Conservation (phyloP, 2,329 filamentous ascomycete species). For the Aureobasidium sp. region DNA sequence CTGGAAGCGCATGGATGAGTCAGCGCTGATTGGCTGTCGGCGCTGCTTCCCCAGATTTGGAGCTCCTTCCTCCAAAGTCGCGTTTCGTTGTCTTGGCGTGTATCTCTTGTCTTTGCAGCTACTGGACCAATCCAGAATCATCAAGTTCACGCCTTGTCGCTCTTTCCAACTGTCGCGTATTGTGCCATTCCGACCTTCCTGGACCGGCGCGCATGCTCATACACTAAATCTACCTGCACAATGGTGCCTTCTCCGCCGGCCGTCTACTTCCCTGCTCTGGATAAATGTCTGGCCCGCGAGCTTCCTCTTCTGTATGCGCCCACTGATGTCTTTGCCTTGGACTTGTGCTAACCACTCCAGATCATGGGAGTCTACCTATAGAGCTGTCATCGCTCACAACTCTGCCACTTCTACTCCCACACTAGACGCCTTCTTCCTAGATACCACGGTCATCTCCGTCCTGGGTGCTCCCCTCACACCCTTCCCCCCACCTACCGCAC, state of each 20-base stretch:
- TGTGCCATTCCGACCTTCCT: background rate
- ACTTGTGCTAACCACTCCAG: constrained; percentile 38
- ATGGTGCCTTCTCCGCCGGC: constrained; percentile 14
- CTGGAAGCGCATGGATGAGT: background rate
- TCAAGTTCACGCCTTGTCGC: background rate
- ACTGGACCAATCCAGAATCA: background rate
- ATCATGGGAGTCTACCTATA: constrained; percentile 50
- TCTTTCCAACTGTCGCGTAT: background rate
- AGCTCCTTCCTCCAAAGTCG: constrained; percentile 3
- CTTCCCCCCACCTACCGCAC: constrained; percentile 54
- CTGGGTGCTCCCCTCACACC: constrained; percentile 61
- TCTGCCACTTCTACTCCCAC: constrained; percentile 41
- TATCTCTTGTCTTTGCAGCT: background rate
- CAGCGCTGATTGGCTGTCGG: background rate
- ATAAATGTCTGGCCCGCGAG: constrained; percentile 75
- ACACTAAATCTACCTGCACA: background rate
- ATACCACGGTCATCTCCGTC: constrained; percentile 58
- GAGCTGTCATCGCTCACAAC: constrained; percentile 46
- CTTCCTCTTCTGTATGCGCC: constrained; percentile 65
- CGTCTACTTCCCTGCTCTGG: constrained; percentile 71
- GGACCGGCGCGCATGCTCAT: constrained; percentile 11
- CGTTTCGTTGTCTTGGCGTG: constrained; percentile 5
- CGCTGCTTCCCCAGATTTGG: background rate
- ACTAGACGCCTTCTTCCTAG: constrained; percentile 61
- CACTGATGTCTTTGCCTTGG: constrained; percentile 2